phyloP scores from a whole-genome alignment of 768 basidiomycete species.

The Suillus ampliporus region DNA sequence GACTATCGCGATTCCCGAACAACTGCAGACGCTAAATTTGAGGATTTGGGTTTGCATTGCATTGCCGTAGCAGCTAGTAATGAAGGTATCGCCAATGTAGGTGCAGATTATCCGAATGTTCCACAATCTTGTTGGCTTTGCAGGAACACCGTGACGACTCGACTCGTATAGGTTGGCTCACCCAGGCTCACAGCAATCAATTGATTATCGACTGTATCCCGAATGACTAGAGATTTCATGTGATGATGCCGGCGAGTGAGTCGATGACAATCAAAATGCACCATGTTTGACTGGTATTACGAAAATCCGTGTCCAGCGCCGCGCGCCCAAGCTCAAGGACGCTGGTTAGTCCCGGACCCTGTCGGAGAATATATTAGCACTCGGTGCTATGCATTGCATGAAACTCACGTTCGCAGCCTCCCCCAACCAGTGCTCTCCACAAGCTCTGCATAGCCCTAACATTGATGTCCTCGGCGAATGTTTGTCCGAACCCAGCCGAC shows the following conservation, averaged over 20 bases:
- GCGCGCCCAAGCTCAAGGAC: too few species aligned
- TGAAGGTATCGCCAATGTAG: not conserved
- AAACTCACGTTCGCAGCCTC: not conserved
- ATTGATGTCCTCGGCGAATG: not conserved
- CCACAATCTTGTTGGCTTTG: not conserved
- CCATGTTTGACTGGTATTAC: not conserved
- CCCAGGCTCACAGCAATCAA: not conserved
- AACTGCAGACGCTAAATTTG: not conserved
- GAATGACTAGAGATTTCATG: not conserved
- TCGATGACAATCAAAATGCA: too few species aligned
- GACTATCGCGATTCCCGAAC: not conserved
- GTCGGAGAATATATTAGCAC: too few species aligned
- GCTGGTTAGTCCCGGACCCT: too few species aligned
- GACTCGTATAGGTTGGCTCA: not conserved
- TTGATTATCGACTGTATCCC: too few species aligned
- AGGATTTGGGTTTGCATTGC: not conserved
- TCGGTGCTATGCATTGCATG: not conserved
- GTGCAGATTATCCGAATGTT: not conserved
- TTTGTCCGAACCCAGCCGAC: not conserved
- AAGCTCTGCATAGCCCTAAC: too few species aligned
- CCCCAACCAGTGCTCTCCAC: too few species aligned
- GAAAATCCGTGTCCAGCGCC: not conserved
- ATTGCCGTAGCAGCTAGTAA: not conserved
- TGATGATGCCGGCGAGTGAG: not conserved
- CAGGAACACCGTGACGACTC: not conserved